Base-by-base conservation (phyloP, 2,329 filamentous ascomycete genomes). In the Venturiaceae sp. region DNA sequence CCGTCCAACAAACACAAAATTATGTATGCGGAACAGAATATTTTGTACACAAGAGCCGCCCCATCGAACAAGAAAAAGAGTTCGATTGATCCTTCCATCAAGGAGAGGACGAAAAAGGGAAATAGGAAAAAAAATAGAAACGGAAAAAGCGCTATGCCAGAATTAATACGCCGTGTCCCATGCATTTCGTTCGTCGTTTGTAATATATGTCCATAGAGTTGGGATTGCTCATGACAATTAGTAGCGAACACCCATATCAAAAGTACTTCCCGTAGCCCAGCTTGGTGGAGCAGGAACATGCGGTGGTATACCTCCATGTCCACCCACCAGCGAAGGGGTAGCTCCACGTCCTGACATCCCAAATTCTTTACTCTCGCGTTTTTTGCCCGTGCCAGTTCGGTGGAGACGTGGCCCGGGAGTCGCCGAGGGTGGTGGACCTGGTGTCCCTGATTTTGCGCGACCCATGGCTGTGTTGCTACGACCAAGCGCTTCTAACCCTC, bases 281-380 rank as follows among this genome's bases (percentile, higher is more conserved):
- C 44, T 50, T 34, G 55, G 55, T 14, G 55, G 55, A 5, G 32
- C n/a, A 3, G 55, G 55, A 33, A 57, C 55, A 21, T 57, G 55
- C 5, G 55, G 55, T 8, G 57, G 57, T 26, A 37, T 28, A n/a
- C 44, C 26, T 23, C 28, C 21, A n/a, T 32, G 37, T 16, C 55
- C 28, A 23, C 30, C 55, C 5, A 34, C 47, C 3, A 33, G 3
- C 8, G 44, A 50, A 9, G 57, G 57, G n/a, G 54, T 21, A 23
- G 47, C n/a, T 33, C 26, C 32, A 5, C 39, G 37, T 47, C 55
- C 41, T 8, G 33, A 30, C 14, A 33, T 19, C 11, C 21, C 21
- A 41, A 58, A 59, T 4, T 59, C 58, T 56, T 50, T 59, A 13
- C 58, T 59, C 30, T 59, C 52, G n/a, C 58, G 23, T 16, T 41